Conservation (phyloP, 345 rosid genomes). For the Abelmoschus esculentus region DNA sequence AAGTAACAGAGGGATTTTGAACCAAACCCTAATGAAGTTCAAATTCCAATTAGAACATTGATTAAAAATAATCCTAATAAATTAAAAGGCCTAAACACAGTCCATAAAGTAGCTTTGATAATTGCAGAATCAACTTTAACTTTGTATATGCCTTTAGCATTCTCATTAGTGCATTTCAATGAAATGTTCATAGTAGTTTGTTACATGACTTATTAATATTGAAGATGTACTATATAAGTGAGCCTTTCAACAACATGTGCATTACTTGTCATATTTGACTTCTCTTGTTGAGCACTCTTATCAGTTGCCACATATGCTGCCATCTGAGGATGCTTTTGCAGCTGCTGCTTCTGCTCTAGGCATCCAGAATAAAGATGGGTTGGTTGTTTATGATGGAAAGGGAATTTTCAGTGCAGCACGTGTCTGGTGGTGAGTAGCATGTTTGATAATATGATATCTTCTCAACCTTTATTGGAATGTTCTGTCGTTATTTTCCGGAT, state of each 20-base stretch:
- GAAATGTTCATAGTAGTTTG: not conserved
- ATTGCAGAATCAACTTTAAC: not conserved
- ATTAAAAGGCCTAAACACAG: not conserved
- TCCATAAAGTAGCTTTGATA: not conserved
- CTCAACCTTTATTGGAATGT: not conserved
- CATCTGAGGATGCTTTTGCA: conserved; percentile 93
- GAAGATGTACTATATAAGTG: not conserved
- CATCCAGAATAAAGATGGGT: conserved; percentile 71
- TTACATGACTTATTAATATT: conserved; percentile 1
- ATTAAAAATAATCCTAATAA: not conserved
- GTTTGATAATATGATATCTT: conserved; percentile 1
- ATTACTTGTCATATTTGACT: not conserved
- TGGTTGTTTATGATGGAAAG: conserved; percentile 97
- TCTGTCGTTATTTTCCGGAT: not conserved
- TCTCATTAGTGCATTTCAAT: not conserved
- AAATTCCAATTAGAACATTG: not conserved
- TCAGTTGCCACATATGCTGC: conserved; percentile 98
- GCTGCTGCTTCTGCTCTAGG: conserved; percentile 97
- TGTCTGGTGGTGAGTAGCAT: conserved; percentile 90
- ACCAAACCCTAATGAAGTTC: not conserved
- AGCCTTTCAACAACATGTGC: not conserved
- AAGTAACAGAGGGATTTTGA: not conserved
- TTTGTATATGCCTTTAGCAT: not conserved
- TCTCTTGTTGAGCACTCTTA: conserved; percentile 4
- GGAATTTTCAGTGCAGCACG: conserved; percentile 99